A percentile compares a stretch with the other conserved stretches of the same genome.
These are phyloP conservation scores for Triticum urartu DNA, from an alignment of 176 grass and related monocot genomes.

Conservation along the genomic window DNA sequence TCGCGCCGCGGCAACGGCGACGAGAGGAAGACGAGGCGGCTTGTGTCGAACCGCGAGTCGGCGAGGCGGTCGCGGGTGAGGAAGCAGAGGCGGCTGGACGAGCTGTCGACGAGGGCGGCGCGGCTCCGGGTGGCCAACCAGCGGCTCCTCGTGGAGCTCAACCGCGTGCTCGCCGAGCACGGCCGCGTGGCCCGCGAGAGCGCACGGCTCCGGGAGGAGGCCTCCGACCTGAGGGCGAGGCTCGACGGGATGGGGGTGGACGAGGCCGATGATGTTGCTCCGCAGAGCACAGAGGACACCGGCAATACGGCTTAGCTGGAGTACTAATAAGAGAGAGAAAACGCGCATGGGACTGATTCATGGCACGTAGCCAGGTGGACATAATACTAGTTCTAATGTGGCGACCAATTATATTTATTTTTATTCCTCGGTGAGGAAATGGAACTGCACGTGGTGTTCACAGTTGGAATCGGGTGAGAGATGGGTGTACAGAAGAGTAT, in stretches of 20 bases:
- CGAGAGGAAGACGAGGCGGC: conserved; percentile 69
- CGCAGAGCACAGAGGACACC: background rate
- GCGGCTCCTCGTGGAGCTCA: conserved; percentile 74
- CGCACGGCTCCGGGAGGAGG: conserved; percentile 52
- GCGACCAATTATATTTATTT: background rate
- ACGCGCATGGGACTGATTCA: background rate
- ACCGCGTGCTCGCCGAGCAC: conserved; percentile 37
- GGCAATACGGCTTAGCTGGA: conserved; percentile 15
- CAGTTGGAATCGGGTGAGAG: too few relatives aligned
- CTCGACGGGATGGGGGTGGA: conserved; percentile 37
- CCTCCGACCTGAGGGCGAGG: conserved; percentile 47
- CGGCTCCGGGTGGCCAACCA: conserved; percentile 52
- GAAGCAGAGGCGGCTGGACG: conserved; percentile 76
- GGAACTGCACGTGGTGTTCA: background rate
- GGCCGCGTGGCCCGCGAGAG: conserved; percentile 50
- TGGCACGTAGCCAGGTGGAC: background rate
- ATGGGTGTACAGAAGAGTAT: too few relatives aligned
- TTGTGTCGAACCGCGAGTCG: conserved; percentile 85
- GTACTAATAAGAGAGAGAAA: background rate
- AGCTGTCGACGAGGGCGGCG: conserved; percentile 53
- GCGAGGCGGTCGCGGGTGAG: conserved; percentile 74
- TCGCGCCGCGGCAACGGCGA: background rate
- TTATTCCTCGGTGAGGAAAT: background rate
- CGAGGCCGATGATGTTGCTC: background rate
- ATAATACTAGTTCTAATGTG: conserved; percentile 3